Conservation (phyloP, 306 rosid genomes). For the Lotus japonicus region DNA sequence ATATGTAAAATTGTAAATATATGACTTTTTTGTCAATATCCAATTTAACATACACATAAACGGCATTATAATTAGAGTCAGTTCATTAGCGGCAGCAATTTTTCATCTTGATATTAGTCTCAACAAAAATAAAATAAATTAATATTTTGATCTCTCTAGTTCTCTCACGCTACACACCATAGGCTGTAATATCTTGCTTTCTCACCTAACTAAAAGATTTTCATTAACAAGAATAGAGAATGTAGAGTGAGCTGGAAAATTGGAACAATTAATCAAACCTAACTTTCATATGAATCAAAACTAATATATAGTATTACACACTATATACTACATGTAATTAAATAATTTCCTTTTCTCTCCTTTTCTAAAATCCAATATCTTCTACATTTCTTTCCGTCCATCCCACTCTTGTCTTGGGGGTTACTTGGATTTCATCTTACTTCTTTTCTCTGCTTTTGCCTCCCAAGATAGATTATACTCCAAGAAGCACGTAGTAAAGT, state of each 20-base stretch:
- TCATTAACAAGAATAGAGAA: conserved; percentile 10
- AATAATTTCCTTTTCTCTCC: conserved; percentile 6
- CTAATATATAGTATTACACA: background rate
- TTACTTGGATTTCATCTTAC: conserved; percentile 26
- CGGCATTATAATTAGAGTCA: no score
- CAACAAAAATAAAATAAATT: background rate
- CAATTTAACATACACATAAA: no score
- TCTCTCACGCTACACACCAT: background rate
- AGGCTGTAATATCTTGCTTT: conserved; percentile 23
- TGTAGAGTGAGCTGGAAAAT: background rate
- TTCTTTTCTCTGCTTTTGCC: background rate
- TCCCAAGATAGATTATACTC: conserved; percentile 36
- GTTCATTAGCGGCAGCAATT: no score
- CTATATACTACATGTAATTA: background rate
- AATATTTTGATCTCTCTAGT: background rate
- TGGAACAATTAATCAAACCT: conserved; percentile 4
- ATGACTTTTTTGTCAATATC: no score
- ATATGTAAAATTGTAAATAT: no score
- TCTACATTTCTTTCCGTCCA: conserved; percentile 10
- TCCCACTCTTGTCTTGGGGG: conserved; percentile 29
- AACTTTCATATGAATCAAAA: conserved; percentile 12
- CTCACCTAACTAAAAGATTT: conserved; percentile 13
- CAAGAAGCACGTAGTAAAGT: conserved; percentile 73
- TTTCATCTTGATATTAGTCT: conserved; percentile 18
- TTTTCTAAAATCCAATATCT: conserved; percentile 40